Evolutionary conservation across 352 stramenopile species (phyloP), one percentile per base, ranked within the genome.

Genomic region (Globisporangium cylindrosporum): DNA sequence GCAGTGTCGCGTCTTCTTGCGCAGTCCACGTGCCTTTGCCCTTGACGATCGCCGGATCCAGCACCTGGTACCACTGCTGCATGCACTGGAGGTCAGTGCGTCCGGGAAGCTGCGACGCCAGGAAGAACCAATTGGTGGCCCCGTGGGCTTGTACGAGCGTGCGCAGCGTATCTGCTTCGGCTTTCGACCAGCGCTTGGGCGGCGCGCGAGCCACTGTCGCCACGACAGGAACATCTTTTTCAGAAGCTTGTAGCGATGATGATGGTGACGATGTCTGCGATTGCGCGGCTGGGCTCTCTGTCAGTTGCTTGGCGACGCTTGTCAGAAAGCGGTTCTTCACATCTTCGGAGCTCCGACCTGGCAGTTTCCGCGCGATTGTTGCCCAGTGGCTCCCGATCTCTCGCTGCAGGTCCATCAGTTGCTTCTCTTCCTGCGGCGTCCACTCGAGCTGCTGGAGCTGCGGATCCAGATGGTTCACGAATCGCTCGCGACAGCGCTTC

Each of bases 401-500:
- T 2, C 22, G 24, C n/a, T 88, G 70, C 27, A 90, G 66, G 9
- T 71, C 27, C 18, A 71, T 25, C 57, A 92, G 38, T 24, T 71
- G 72, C 20, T 70, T 34, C 53, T 94, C 81, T 43, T 94, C 86
- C 3, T 73, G 53, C 4, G n/a, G 0, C 0, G 55, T 81, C 86
- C 86, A 94, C 10, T 38, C 27, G 49, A 24, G 59, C 22, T 43
- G 49, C 8, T 32, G n/a, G 24, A 91, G 64, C 32, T 67, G 53
- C 15, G 82, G 74, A 46, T 80, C 75, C 49, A 92, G 59, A 66
- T 92, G 80, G 64, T 94, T 92, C 38, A 90, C 72, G 27, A 78
- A 94, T n/a, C 87, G 71, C 59, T 94, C 87, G 0, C 87, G 79
- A 55, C 83, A 92, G 6, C 84, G 73, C 68, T 93, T 94, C 22